Evolutionary conservation across 2,329 filamentous ascomycete species (phyloP).

Genomic region (Aspergillus novofumigatus): DNA sequence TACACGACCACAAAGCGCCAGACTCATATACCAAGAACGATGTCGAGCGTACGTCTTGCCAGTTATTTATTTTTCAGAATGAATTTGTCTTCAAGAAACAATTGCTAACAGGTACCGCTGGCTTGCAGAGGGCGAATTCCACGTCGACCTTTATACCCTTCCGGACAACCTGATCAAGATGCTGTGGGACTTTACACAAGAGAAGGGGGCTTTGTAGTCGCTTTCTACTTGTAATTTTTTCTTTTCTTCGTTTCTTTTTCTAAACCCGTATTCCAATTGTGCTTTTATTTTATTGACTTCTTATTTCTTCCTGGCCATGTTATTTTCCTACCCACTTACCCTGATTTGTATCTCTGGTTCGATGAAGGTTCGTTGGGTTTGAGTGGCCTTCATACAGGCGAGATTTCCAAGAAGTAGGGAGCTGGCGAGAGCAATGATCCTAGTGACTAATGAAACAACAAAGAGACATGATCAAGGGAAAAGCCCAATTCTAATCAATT

Average conservation of each 20-base stretch:
- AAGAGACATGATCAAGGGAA: slow-evolving; percentile 1
- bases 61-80: background rate
- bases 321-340: background rate
- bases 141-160: slow-evolving; percentile 96
- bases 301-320: background rate
- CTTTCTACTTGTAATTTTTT: background rate
- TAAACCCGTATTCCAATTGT: background rate
- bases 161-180: slow-evolving; percentile 84
- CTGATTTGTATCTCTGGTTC: background rate
- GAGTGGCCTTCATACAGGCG: background rate
- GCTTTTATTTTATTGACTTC: background rate
- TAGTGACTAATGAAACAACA: background rate
- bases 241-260: background rate
- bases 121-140: slow-evolving; percentile 81
- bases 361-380: background rate
- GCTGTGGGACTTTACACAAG: slow-evolving; percentile 80
- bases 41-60: slow-evolving; percentile 73
- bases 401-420: background rate
- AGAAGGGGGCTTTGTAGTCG: slow-evolving; percentile 39
- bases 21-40: slow-evolving; percentile 98
- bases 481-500: background rate
- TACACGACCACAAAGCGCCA: slow-evolving; percentile 91
- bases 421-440: background rate
- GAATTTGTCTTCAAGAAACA: background rate
- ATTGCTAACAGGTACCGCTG: slow-evolving; percentile 26